phyloP scores from a whole-genome alignment of 2,329 filamentous ascomycete species.

The Penicillium sp. region DNA sequence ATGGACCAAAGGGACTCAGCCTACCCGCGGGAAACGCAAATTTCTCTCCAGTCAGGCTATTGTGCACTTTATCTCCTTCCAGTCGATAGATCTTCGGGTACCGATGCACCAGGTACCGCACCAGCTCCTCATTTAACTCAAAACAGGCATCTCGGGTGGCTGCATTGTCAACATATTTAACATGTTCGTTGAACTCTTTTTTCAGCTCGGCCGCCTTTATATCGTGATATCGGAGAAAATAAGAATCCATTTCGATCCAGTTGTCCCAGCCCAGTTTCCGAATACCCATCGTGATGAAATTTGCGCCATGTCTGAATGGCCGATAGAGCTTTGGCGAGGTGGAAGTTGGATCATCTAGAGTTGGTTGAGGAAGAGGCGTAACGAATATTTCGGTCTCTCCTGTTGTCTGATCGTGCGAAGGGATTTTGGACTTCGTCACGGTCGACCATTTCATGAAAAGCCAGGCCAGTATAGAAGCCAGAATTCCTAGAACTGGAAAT shows the following conservation, averaged over 20 bases:
- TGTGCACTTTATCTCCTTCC: slow-evolving; percentile 6
- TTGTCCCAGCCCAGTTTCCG: slow-evolving; percentile 20
- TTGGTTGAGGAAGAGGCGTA: neutral
- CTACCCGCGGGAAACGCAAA: neutral
- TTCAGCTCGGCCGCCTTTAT: slow-evolving; percentile 17
- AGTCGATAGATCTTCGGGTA: slow-evolving; percentile 11
- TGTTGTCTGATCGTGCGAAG: neutral
- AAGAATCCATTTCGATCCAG: slow-evolving; percentile 23
- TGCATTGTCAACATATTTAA: slow-evolving; percentile 19
- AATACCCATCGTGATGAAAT: slow-evolving; percentile 22
- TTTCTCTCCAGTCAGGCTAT: neutral
- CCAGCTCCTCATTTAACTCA: slow-evolving; percentile 2
- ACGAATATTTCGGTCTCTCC: neutral
- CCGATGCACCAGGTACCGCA: slow-evolving; percentile 12
- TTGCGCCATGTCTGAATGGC: slow-evolving; percentile 19
- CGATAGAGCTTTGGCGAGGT: slow-evolving; percentile 14
- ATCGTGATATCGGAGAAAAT: slow-evolving; percentile 20
- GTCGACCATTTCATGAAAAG: neutral
- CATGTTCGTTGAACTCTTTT: slow-evolving; percentile 14
- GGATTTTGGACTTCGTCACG: neutral
- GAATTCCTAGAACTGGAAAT: neutral
- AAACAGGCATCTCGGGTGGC: slow-evolving; percentile 17
- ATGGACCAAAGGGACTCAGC: neutral
- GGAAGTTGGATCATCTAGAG: neutral
- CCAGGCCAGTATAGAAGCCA: neutral